Evolutionary conservation across 495 filamentous ascomycete genomes (phyloP).

Genomic region (Collariella sp.): DNA sequence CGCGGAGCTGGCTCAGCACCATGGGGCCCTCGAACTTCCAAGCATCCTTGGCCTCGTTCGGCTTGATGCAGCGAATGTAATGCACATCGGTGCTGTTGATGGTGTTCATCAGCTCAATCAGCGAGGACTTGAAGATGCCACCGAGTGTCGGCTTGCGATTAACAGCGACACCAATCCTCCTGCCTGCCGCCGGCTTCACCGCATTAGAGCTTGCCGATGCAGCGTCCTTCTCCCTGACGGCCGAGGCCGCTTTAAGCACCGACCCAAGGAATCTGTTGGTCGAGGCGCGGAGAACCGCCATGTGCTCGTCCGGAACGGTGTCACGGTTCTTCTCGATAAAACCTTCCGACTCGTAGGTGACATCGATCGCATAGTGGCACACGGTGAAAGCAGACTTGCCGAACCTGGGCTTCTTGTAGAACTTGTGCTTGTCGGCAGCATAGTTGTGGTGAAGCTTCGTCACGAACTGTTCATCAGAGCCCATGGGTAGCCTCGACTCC

Average conservation of each 20-base stretch:
- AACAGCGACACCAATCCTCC: slow-evolving; percentile 81
- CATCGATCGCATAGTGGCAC: slow-evolving; percentile 96
- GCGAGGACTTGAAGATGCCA: slow-evolving; percentile 95
- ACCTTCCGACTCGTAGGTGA: slow-evolving; percentile 99
- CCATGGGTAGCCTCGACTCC: slow-evolving; percentile 93
- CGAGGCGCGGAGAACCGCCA: slow-evolving; percentile 80
- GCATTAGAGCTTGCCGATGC: slow-evolving; percentile 57
- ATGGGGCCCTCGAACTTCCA: slow-evolving; percentile 99
- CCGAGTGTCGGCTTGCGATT: slow-evolving; percentile 95
- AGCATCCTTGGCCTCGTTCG: slow-evolving; percentile 90
- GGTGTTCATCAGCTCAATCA: slow-evolving; percentile 96
- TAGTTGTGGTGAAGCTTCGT: slow-evolving; percentile 96
- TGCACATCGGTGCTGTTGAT: slow-evolving; percentile 98
- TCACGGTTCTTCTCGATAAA: slow-evolving; percentile 99
- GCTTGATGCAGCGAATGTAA: slow-evolving; percentile 99
- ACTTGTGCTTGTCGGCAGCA: slow-evolving; percentile 82
- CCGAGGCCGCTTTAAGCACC: slow-evolving; percentile 76
- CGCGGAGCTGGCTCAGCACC: slow-evolving; percentile 94
- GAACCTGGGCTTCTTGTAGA: slow-evolving; percentile 97
- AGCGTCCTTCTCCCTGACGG: slow-evolving; percentile 81
- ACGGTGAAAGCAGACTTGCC: slow-evolving; percentile 97
- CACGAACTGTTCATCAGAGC: slow-evolving; percentile 94
- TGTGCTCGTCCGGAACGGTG: slow-evolving; percentile 96
- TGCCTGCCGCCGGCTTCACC: slow-evolving; percentile 62
- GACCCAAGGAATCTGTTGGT: slow-evolving; percentile 78